These are phyloP conservation scores for Domatiomyces catenatus DNA, from an alignment of 2,329 filamentous ascomycete genomes.

Conservation along the genomic window DNA sequence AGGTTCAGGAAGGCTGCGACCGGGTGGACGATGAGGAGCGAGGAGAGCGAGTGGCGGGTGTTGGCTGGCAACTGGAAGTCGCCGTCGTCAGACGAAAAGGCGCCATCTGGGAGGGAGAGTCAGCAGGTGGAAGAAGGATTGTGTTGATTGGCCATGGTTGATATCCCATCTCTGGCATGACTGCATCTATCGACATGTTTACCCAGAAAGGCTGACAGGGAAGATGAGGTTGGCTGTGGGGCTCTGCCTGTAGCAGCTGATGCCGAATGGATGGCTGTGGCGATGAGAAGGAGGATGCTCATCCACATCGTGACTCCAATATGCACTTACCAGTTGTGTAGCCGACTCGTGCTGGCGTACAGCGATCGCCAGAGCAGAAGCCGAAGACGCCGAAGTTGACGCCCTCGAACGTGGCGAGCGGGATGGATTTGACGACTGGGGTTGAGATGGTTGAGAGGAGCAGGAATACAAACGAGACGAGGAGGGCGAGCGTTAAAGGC, in stretches of 20 bases:
- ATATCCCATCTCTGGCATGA: no score
- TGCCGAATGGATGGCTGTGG: constrained; percentile 4
- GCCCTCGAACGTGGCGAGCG: constrained; percentile 60
- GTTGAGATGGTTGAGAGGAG: constrained; percentile 81
- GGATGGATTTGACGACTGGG: constrained; percentile 72
- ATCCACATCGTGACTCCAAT: no score
- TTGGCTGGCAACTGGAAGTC: constrained; percentile 52
- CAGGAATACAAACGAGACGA: constrained; percentile 70
- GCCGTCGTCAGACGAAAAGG: constrained; percentile 30
- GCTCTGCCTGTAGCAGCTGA: neutral
- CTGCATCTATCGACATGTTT: no score
- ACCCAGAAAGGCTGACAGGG: no score
- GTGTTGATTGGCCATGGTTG: no score
- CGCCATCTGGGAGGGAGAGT: constrained; percentile 26
- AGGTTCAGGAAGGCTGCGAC: constrained; percentile 76
- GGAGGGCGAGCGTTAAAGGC: constrained; percentile 70
- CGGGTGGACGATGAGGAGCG: constrained; percentile 83
- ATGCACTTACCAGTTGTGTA: constrained; percentile 63
- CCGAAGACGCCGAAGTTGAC: constrained; percentile 87
- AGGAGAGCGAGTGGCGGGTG: constrained; percentile 56
- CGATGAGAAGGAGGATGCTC: constrained; percentile 6
- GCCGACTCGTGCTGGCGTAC: constrained; percentile 63
- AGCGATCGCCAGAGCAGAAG: constrained; percentile 51
- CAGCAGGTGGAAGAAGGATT: neutral
- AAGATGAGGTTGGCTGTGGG: no score